Percentiles rank a stretch among this genome's conserved stretches.
Evolutionary conservation across 441 rosid genomes (phyloP).

Genomic region (Dalechampia spathulata): DNA sequence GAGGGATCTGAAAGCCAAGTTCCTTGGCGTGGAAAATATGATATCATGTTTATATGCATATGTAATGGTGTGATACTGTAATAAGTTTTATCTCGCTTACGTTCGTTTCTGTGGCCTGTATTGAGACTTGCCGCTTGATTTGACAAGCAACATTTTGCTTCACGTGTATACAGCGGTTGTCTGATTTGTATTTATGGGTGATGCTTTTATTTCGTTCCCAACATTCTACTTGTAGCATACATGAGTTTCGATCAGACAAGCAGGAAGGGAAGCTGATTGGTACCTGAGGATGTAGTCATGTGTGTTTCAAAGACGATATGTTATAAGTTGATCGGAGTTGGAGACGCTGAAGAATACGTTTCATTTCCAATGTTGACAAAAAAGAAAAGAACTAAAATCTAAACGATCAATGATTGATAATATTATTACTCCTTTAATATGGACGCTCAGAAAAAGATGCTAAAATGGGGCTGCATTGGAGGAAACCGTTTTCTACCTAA

Average conservation of each 20-base stretch:
- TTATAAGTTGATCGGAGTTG: no score
- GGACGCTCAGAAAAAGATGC: no score
- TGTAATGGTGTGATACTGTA: conserved; percentile 8
- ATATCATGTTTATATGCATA: conserved; percentile 5
- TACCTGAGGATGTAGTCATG: neutral
- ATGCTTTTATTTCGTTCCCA: neutral
- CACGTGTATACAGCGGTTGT: neutral
- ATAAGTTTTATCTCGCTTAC: neutral
- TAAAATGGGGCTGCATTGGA: no score
- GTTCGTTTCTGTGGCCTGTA: neutral
- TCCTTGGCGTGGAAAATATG: neutral
- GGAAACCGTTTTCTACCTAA: conserved; percentile 12
- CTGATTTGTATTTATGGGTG: neutral
- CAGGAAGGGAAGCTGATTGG: neutral
- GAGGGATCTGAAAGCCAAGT: conserved; percentile 24
- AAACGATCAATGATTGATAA: no score
- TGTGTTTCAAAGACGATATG: neutral
- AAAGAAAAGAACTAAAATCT: no score
- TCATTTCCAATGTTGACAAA: no score
- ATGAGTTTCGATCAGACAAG: neutral
- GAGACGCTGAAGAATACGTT: no score
- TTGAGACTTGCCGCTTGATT: neutral
- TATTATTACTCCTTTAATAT: no score
- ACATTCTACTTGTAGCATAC: no score
- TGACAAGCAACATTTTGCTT: neutral